Evolutionary conservation across 257 asterid species (phyloP).

Genomic region (Solanum ossicruentum): DNA sequence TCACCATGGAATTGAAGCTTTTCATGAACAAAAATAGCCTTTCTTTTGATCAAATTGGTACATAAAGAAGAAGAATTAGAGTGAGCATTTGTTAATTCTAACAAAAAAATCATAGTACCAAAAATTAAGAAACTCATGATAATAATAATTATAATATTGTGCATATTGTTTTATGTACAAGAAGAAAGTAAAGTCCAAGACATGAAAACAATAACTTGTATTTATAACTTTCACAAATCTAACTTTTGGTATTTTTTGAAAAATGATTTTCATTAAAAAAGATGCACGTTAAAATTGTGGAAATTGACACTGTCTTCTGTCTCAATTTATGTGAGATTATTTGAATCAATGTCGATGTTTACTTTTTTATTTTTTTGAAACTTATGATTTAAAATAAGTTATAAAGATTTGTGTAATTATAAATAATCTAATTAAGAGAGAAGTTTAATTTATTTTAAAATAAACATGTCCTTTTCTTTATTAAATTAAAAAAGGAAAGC

Average conservation of each 20-base stretch:
- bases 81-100: not conserved
- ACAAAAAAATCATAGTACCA: slow-evolving; percentile 3
- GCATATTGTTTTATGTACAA: not conserved
- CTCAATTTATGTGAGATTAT: not conserved
- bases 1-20: not conserved
- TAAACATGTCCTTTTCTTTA: not conserved
- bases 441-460: not conserved
- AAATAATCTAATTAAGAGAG: not conserved
- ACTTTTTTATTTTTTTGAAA: accelerated
- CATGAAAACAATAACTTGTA: not conserved
- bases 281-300: not conserved
- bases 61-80: not conserved
- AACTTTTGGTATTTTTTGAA: not conserved
- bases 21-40: not conserved
- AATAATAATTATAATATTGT: not conserved
- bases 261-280: not conserved
- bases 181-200: not conserved
- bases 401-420: not conserved
- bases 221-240: not conserved
- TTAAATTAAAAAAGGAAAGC: too few species aligned
- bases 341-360: not conserved
- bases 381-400: not conserved
- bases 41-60: not conserved
- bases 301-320: not conserved
- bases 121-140: not conserved